phyloP scores from a whole-genome alignment of 306 rosid genomes.

The Sophora flavescens region DNA sequence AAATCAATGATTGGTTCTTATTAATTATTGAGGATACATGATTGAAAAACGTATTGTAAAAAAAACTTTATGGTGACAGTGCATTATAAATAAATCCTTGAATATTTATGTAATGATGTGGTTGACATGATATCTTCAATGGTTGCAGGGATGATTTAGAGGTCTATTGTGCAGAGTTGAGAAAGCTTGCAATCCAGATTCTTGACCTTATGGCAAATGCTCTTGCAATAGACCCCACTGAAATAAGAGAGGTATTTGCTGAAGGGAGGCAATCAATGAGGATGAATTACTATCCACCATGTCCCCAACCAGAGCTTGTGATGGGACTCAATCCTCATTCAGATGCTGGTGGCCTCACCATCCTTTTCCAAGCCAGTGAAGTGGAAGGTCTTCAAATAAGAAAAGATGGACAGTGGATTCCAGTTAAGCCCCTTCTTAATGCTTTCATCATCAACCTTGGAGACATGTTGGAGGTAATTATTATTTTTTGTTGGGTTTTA shows the following conservation, averaged over 20 bases:
- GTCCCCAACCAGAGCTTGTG: slow-evolving; percentile 53
- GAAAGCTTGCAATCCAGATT: not conserved
- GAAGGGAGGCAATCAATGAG: slow-evolving; percentile 45
- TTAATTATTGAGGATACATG: too few relatives aligned
- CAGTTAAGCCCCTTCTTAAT: slow-evolving; percentile 56
- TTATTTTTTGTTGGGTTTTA: too few relatives aligned
- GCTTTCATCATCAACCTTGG: slow-evolving; percentile 59
- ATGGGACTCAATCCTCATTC: slow-evolving; percentile 52
- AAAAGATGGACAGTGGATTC: slow-evolving; percentile 56
- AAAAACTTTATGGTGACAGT: too few relatives aligned
- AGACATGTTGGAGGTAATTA: slow-evolving; percentile 56
- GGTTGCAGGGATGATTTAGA: slow-evolving; percentile 35
- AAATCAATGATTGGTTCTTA: too few relatives aligned
- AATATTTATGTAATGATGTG: not conserved
- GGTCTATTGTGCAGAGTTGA: slow-evolving; percentile 4
- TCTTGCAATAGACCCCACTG: slow-evolving; percentile 2
- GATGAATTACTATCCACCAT: slow-evolving; percentile 56
- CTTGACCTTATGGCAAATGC: slow-evolving; percentile 38
- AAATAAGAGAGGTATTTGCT: slow-evolving; percentile 32
- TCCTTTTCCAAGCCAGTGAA: slow-evolving; percentile 51
- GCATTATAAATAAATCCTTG: too few relatives aligned
- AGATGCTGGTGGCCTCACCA: slow-evolving; percentile 51
- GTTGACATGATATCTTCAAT: not conserved
- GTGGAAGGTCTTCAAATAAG: slow-evolving; percentile 57
- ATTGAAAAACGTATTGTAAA: too few relatives aligned